phyloP scores from a whole-genome alignment of 1,139 yeast species.

The Arxiozyma heterogenica region DNA sequence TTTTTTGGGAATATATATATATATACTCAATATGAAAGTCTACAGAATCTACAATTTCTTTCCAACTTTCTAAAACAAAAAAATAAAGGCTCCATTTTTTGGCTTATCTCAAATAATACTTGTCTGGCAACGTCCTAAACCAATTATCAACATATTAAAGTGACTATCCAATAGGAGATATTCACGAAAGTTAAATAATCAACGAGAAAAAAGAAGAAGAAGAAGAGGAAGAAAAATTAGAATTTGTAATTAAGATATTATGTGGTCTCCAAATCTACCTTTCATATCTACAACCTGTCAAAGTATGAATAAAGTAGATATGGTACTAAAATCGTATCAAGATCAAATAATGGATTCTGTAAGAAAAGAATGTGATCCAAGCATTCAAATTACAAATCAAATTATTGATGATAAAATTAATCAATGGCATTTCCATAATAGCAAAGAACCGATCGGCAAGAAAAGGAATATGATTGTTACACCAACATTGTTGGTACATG shows the following conservation, averaged over 20 bases:
- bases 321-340: conserved; percentile 11
- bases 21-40: neutral
- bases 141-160: neutral
- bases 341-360: conserved; percentile 13
- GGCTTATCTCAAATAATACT: no score
- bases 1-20: neutral
- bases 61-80: neutral
- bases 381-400: conserved; percentile 5
- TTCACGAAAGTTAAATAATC: neutral
- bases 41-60: neutral
- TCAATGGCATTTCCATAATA: conserved; percentile 24
- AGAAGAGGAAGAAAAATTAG: neutral
- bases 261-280: conserved; percentile 1
- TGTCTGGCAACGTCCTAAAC: neutral
- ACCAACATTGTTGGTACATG: conserved; percentile 64
- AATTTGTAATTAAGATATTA: neutral
- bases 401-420: conserved; percentile 17
- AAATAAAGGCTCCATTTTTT: no score
- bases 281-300: neutral
- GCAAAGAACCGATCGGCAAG: conserved; percentile 3
- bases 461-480: conserved; percentile 13
- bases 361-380: neutral
- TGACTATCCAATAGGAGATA: neutral
- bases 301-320: conserved; percentile 1
- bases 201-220: neutral